These are phyloP conservation scores for Trichophyton benhamiae DNA, from an alignment of 2,329 filamentous ascomycete genomes.

Conservation along the genomic window DNA sequence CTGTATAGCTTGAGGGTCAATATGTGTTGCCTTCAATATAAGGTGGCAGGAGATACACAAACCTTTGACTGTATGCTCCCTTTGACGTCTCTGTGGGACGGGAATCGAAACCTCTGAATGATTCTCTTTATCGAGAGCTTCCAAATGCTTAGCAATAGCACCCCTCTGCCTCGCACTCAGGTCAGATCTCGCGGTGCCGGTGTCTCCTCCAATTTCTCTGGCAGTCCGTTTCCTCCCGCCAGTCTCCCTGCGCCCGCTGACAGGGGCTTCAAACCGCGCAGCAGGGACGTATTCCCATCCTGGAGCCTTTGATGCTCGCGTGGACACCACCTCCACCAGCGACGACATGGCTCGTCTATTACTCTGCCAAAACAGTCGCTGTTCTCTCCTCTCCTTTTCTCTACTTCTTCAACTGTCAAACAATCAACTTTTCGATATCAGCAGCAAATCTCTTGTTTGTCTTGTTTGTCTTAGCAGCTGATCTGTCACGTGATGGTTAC, in stretches of 20 bases:
- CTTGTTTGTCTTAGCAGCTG: neutral
- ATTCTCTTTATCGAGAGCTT: conserved; percentile 71
- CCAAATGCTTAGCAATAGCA: conserved; percentile 68
- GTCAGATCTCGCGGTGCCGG: conserved; percentile 40
- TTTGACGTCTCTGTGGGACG: conserved; percentile 45
- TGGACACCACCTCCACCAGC: conserved; percentile 59
- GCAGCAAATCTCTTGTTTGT: neutral
- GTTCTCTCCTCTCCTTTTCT: neutral
- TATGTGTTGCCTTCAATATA: neutral
- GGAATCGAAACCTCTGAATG: conserved; percentile 60
- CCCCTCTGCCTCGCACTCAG: conserved; percentile 70
- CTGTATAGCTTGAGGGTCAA: conserved; percentile 10
- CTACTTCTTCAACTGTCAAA: neutral
- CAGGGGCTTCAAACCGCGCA: conserved; percentile 45
- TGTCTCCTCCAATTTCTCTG: conserved; percentile 40
- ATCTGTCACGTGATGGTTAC: neutral
- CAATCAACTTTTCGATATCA: neutral
- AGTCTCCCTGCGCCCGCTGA: conserved; percentile 30
- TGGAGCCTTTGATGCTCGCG: conserved; percentile 56
- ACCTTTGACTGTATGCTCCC: conserved; percentile 33
- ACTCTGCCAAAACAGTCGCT: too few relatives aligned
- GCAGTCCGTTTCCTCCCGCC: conserved; percentile 57
- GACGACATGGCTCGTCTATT: conserved; percentile 43
- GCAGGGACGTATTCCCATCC: conserved; percentile 92
- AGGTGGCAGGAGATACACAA: conserved; percentile 8